Conservation (phyloP, 495 filamentous ascomycete species). For the Penicillium bovifimosum region DNA sequence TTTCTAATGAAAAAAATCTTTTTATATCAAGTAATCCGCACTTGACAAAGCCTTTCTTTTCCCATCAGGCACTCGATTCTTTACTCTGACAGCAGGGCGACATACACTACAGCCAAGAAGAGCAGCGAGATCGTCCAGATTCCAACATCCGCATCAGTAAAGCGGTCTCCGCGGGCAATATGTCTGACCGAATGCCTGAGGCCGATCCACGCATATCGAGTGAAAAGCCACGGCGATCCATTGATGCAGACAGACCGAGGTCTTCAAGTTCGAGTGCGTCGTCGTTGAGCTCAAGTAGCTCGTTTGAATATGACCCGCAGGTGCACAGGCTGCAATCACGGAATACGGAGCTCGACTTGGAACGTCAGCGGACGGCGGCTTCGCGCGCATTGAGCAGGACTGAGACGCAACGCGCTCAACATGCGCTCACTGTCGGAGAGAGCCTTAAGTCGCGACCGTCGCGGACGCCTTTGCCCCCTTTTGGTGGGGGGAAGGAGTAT, state of each 20-base stretch:
- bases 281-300: slow-evolving; percentile 26
- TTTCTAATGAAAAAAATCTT: background rate
- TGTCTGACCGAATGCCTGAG: background rate
- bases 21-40: background rate
- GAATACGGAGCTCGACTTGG: slow-evolving; percentile 62
- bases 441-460: slow-evolving; percentile 32
- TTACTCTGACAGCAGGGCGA: background rate
- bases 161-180: slow-evolving; percentile 4
- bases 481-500: slow-evolving; percentile 70
- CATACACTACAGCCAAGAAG: background rate
- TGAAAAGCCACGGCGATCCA: slow-evolving; percentile 13
- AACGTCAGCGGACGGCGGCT: slow-evolving; percentile 45
- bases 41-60: background rate
- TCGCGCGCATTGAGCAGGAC: slow-evolving; percentile 67
- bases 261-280: slow-evolving; percentile 21
- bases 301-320: slow-evolving; percentile 25
- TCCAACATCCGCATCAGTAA: background rate
- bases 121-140: slow-evolving; percentile 1
- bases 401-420: slow-evolving; percentile 44
- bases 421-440: slow-evolving; percentile 34
- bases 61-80: background rate
- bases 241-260: slow-evolving; percentile 10
- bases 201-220: background rate
- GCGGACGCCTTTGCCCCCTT: slow-evolving; percentile 41
- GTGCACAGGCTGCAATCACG: slow-evolving; percentile 30